Percentiles rank a stretch among this genome's conserved stretches.
phyloP scores from a whole-genome alignment of 2,329 filamentous ascomycete genomes.

The Verticillium dahliae region DNA sequence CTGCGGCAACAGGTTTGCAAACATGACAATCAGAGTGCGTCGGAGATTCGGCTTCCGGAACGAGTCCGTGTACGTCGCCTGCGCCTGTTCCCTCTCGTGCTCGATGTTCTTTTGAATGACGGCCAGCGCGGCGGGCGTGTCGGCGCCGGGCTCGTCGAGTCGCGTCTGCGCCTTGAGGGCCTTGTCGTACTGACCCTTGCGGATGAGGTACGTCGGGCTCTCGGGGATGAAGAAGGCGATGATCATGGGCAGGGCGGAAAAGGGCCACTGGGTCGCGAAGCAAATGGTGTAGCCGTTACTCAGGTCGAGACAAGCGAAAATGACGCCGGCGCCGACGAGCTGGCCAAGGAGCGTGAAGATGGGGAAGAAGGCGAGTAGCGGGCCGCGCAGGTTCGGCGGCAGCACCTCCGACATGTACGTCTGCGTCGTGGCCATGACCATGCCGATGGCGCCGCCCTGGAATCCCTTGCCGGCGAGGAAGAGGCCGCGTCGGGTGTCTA shows the following conservation, averaged over 20 bases:
- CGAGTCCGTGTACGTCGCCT: slow-evolving; percentile 32
- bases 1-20: slow-evolving; percentile 33
- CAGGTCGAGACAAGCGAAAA: slow-evolving; percentile 23
- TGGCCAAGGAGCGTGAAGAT: slow-evolving; percentile 42
- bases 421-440: slow-evolving; percentile 32
- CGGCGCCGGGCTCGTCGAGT: slow-evolving; percentile 33
- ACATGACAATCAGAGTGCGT: slow-evolving; percentile 32
- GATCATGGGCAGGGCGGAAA: slow-evolving; percentile 32
- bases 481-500: slow-evolving; percentile 22
- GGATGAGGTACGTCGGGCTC: slow-evolving; percentile 41
- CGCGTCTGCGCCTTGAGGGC: slow-evolving; percentile 39
- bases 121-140: slow-evolving; percentile 31
- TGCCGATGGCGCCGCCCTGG: slow-evolving; percentile 36
- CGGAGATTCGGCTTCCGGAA: slow-evolving; percentile 36
- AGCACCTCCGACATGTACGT: slow-evolving; percentile 46
- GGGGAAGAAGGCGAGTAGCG: slow-evolving; percentile 40
- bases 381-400: slow-evolving; percentile 35
- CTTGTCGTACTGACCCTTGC: slow-evolving; percentile 28
- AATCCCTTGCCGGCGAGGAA: slow-evolving; percentile 39
- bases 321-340: slow-evolving; percentile 34
- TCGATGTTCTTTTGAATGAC: slow-evolving; percentile 42
- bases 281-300: slow-evolving; percentile 29
- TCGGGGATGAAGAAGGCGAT: slow-evolving; percentile 41
- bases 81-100: slow-evolving; percentile 23
- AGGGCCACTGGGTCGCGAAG: slow-evolving; percentile 37